Evolutionary conservation across 768 basidiomycete genomes (phyloP).

Genomic region (Mrakia gelida): DNA sequence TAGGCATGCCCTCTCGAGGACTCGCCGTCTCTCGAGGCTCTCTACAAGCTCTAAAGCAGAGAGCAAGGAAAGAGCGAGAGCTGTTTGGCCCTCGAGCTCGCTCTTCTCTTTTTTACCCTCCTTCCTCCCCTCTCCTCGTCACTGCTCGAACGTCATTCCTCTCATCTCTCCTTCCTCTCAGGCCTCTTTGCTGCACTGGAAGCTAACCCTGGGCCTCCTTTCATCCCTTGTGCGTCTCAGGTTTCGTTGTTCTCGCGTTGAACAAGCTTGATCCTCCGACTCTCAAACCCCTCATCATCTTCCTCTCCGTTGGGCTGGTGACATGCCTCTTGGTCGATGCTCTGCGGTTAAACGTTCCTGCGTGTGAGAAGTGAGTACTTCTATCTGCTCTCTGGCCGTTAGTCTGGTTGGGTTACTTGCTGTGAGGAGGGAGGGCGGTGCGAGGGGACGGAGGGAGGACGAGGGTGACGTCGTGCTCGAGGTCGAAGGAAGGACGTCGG

Average conservation of each 20-base stretch:
- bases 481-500: too few relatives aligned
- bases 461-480: too few relatives aligned
- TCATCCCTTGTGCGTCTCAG: slow-evolving; percentile 9
- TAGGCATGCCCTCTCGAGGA: background rate
- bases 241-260: slow-evolving; percentile 54
- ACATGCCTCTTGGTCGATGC: slow-evolving; percentile 70
- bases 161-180: too few relatives aligned
- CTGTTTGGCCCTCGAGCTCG: background rate
- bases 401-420: slow-evolving; percentile 62
- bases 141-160: background rate
- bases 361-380: slow-evolving; percentile 51
- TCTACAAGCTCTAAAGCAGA: background rate
- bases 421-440: slow-evolving; percentile 58
- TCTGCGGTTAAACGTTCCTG: slow-evolving; percentile 61
- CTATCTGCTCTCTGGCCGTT: background rate
- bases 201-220: background rate
- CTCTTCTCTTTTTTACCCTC: background rate
- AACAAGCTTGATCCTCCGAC: slow-evolving; percentile 52
- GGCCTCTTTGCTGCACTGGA: background rate
- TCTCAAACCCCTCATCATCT: slow-evolving; percentile 55
- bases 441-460: too few relatives aligned
- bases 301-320: slow-evolving; percentile 62
- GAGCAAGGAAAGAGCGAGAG: background rate
- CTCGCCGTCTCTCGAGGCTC: background rate
- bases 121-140: background rate